phyloP scores from a whole-genome alignment of 2,329 filamentous ascomycete species.

The Chaetomiaceae sp. region DNA sequence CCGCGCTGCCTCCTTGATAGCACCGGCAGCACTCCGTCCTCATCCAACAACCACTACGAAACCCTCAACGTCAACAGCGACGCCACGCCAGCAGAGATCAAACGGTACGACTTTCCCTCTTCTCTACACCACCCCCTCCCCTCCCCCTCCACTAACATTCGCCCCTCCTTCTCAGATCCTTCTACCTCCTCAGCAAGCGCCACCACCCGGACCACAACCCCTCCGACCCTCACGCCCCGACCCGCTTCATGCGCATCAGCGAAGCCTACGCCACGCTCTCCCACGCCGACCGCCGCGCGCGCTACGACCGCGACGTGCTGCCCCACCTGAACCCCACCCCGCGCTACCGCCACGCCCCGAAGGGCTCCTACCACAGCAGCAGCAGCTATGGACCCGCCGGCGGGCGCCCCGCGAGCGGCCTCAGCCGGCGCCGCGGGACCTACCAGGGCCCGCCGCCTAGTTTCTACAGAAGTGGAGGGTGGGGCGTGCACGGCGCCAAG shows the following conservation, averaged over 20 bases:
- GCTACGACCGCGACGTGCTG: slow-evolving; percentile 71
- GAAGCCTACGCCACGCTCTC: slow-evolving; percentile 77
- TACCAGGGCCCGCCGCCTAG: slow-evolving; percentile 84
- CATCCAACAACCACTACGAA: slow-evolving; percentile 62
- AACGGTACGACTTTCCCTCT: slow-evolving; percentile 66
- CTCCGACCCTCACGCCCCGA: slow-evolving; percentile 61
- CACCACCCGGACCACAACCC: slow-evolving; percentile 93
- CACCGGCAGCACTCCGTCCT: slow-evolving; percentile 25
- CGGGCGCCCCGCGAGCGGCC: slow-evolving; percentile 70
- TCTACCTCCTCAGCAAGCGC: slow-evolving; percentile 84
- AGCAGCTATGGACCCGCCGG: slow-evolving; percentile 54
- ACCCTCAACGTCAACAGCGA: slow-evolving; percentile 64
- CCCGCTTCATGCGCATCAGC: slow-evolving; percentile 75
- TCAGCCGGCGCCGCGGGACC: slow-evolving; percentile 67
- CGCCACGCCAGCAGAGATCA: slow-evolving; percentile 72
- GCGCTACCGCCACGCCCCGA: slow-evolving; percentile 28
- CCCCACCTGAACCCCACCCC: slow-evolving; percentile 29
- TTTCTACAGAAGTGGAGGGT: slow-evolving; percentile 79
- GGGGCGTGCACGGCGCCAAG: slow-evolving; percentile 60
- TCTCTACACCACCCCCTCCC: slow-evolving; percentile 34
- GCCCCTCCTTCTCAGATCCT: slow-evolving; percentile 47
- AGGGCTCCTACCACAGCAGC: slow-evolving; percentile 49
- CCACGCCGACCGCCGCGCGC: slow-evolving; percentile 63
- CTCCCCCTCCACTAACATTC: background rate
- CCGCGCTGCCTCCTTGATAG: slow-evolving; percentile 27